These are phyloP conservation scores for Meripilus lineatus DNA, from an alignment of 1,284 basidiomycete genomes.

Conservation along the genomic window DNA sequence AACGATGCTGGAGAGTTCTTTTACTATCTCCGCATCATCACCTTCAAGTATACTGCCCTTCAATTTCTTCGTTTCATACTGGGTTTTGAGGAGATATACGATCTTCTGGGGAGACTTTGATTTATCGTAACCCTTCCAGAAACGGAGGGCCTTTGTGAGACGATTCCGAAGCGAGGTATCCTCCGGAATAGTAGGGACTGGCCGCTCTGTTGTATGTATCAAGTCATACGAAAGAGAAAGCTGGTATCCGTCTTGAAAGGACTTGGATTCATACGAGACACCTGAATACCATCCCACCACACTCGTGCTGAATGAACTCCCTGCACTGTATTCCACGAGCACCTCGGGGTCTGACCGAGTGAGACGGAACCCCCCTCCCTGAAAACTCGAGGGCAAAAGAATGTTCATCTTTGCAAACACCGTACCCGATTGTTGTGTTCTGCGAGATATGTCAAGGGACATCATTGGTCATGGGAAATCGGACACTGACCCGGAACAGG, in stretches of 20 bases:
- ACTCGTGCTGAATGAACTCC: conserved; percentile 26
- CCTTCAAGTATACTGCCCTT: conserved; percentile 20
- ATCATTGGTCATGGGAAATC: neutral
- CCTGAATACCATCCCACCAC: conserved; percentile 46
- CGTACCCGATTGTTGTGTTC: conserved; percentile 32
- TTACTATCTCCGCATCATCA: conserved; percentile 19
- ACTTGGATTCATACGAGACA: conserved; percentile 40
- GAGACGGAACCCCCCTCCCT: conserved; percentile 37
- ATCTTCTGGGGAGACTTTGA: conserved; percentile 11
- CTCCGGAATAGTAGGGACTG: conserved; percentile 28
- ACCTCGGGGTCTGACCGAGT: conserved; percentile 28
- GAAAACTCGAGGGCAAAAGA: conserved; percentile 38
- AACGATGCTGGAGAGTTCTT: conserved; percentile 11
- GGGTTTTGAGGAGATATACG: conserved; percentile 23
- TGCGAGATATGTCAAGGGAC: conserved; percentile 10
- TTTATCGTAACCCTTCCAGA: neutral
- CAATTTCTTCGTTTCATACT: conserved; percentile 21
- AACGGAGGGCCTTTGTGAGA: neutral
- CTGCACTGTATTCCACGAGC: conserved; percentile 28
- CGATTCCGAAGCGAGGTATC: neutral
- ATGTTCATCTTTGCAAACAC: conserved; percentile 42
- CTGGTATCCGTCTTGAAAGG: conserved; percentile 38
- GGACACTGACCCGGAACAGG: conserved; percentile 27
- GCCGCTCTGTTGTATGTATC: conserved; percentile 31
- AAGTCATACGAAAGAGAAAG: conserved; percentile 43